These are phyloP conservation scores for Pseudoneurospora amorphoporcata DNA, from an alignment of 495 filamentous ascomycete species.

Conservation along the genomic window DNA sequence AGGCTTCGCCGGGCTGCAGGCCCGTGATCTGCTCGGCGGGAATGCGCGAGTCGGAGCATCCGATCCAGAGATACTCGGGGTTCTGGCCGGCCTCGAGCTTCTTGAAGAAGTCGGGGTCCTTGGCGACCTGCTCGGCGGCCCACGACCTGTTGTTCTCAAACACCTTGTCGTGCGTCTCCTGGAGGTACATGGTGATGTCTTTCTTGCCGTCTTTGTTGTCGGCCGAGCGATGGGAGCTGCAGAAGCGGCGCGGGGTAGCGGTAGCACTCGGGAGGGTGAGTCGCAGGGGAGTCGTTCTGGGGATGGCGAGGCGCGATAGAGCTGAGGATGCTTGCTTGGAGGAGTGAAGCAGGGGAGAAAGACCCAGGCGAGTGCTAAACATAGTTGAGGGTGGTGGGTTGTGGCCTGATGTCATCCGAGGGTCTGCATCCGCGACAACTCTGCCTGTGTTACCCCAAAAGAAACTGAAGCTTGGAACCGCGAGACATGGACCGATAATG, in stretches of 20 bases:
- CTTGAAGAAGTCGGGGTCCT: slow-evolving; percentile 46
- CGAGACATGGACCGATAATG: background rate
- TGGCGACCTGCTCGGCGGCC: slow-evolving; percentile 38
- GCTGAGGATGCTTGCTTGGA: background rate
- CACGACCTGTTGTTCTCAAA: slow-evolving; percentile 45
- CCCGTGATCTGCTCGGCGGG: slow-evolving; percentile 51
- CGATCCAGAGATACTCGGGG: slow-evolving; percentile 55
- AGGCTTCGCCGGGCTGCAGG: slow-evolving; percentile 48
- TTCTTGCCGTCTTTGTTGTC: slow-evolving; percentile 6
- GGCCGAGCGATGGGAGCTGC: background rate
- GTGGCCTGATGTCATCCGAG: background rate
- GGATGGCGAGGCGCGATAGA: background rate
- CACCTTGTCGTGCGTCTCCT: slow-evolving; percentile 40
- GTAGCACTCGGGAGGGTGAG: background rate
- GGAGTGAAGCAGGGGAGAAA: background rate
- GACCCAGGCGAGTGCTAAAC: background rate
- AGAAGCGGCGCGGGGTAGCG: background rate
- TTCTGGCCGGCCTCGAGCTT: slow-evolving; percentile 42
- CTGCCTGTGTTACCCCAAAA: background rate
- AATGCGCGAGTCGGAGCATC: slow-evolving; percentile 53
- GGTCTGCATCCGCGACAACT: background rate
- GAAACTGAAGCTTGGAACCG: background rate
- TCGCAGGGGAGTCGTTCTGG: background rate
- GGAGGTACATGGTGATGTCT: slow-evolving; percentile 34
- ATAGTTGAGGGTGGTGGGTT: background rate